phyloP scores from a whole-genome alignment of 371 early-diverging fungal species.

The Chytridium lagenaria region DNA sequence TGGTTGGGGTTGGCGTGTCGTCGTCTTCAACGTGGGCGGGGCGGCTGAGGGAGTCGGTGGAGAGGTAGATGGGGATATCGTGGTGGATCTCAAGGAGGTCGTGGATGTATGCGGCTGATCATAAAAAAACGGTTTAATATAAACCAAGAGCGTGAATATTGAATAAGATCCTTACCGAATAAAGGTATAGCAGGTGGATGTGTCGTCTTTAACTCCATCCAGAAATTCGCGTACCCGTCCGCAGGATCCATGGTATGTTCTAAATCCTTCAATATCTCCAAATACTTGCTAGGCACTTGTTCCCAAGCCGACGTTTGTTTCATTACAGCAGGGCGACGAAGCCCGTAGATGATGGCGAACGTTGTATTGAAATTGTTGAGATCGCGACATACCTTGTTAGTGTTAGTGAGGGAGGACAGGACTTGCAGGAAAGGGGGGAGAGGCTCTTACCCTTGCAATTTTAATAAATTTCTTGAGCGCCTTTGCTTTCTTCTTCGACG shows the following conservation, averaged over 20 bases:
- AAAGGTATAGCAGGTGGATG: slow-evolving; percentile 53
- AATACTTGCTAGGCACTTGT: slow-evolving; percentile 44
- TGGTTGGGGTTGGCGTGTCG: slow-evolving; percentile 1
- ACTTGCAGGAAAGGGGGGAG: neutral
- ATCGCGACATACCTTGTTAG: slow-evolving; percentile 40
- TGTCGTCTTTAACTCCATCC: slow-evolving; percentile 45
- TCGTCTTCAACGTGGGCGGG: neutral
- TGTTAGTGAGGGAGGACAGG: neutral
- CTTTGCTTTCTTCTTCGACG: slow-evolving; percentile 44
- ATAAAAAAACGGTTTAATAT: slow-evolving; percentile 1
- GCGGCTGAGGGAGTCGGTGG: neutral
- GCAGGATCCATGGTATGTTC: slow-evolving; percentile 45
- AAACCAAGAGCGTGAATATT: neutral
- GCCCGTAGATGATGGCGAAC: slow-evolving; percentile 50
- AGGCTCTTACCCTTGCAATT: slow-evolving; percentile 46
- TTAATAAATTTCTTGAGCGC: slow-evolving; percentile 54
- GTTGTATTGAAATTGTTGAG: slow-evolving; percentile 53
- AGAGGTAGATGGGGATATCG: slow-evolving; percentile 40
- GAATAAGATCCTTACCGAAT: slow-evolving; percentile 38
- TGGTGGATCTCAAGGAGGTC: slow-evolving; percentile 52
- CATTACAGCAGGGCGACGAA: slow-evolving; percentile 47
- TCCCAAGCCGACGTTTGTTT: slow-evolving; percentile 52
- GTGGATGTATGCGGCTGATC: slow-evolving; percentile 52
- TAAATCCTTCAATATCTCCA: slow-evolving; percentile 46
- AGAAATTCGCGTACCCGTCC: slow-evolving; percentile 48